Conservation (phyloP, 805 yeast genomes). For the Metschnikowia continentalis region DNA sequence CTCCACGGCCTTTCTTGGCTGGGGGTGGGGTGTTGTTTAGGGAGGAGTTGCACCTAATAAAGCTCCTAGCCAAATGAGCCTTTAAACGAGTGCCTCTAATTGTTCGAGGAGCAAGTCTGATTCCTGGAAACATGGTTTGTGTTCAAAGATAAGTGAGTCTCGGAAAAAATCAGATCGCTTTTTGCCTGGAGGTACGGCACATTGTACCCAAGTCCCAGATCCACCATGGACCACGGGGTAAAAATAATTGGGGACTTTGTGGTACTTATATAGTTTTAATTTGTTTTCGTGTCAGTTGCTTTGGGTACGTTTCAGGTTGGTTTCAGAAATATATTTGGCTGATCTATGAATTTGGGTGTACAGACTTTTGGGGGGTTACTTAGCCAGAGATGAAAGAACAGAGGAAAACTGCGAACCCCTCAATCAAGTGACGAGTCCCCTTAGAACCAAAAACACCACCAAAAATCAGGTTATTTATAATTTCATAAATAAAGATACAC, state of each 20-base stretch:
- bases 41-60: slow-evolving; percentile 4
- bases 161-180: not conserved
- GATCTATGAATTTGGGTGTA: no score
- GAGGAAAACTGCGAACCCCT: not conserved
- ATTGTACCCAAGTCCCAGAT: not conserved
- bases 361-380: no score
- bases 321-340: no score
- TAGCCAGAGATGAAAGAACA: no score
- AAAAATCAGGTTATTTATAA: no score
- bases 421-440: no score
- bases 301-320: no score
- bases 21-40: slow-evolving; percentile 7
- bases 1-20: slow-evolving; percentile 19
- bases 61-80: not conserved
- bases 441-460: no score
- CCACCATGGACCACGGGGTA: not conserved
- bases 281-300: not conserved
- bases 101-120: not conserved
- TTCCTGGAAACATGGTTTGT: not conserved
- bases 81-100: not conserved
- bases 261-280: not conserved
- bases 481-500: no score
- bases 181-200: slow-evolving; percentile 3
- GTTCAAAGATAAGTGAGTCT: not conserved
- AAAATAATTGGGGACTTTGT: not conserved